These are phyloP conservation scores for cucumber (Cucumis sativus) DNA, from an alignment of 306 rosid genomes.

Conservation along the genomic window DNA sequence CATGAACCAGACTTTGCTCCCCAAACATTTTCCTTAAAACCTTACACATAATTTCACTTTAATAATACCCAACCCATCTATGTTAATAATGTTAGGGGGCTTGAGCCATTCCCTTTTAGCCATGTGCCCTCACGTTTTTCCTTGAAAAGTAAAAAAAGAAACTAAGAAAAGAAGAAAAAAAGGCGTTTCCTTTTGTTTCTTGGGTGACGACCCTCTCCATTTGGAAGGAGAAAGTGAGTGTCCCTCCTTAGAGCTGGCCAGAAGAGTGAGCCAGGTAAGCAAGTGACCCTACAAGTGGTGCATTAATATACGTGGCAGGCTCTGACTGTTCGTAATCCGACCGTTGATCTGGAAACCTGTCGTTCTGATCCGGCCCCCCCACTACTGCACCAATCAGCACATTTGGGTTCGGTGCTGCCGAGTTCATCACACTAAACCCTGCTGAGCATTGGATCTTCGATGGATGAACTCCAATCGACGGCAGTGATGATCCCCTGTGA, in stretches of 20 bases:
- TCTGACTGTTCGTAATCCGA: constrained; percentile 61
- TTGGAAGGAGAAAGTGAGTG: constrained; percentile 1
- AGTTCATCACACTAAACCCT: constrained; percentile 46
- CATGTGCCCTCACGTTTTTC: constrained; percentile 20
- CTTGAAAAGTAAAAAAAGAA: not conserved
- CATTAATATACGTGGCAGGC: constrained; percentile 56
- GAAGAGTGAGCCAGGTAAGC: constrained; percentile 60
- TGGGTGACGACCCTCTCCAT: not conserved
- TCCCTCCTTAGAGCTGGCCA: constrained; percentile 39
- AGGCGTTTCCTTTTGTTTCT: not conserved
- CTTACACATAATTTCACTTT: not conserved
- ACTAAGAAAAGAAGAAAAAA: not conserved
- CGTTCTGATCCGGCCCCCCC: constrained; percentile 53
- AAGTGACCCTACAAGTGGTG: constrained; percentile 51
- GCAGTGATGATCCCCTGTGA: constrained; percentile 81
- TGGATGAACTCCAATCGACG: constrained; percentile 36
- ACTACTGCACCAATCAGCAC: constrained; percentile 43
- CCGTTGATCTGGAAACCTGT: constrained; percentile 52
- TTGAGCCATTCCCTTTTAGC: constrained; percentile 5
- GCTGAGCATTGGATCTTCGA: constrained; percentile 51
- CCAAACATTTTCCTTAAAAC: not conserved
- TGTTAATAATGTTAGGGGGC: constrained; percentile 17
- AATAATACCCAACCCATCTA: not conserved
- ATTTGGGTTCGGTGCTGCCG: constrained; percentile 49
- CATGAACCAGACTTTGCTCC: not conserved